phyloP scores from a whole-genome alignment of 192 early-diverging fungal genomes.

The Gryganskiella cystojenkinii region DNA sequence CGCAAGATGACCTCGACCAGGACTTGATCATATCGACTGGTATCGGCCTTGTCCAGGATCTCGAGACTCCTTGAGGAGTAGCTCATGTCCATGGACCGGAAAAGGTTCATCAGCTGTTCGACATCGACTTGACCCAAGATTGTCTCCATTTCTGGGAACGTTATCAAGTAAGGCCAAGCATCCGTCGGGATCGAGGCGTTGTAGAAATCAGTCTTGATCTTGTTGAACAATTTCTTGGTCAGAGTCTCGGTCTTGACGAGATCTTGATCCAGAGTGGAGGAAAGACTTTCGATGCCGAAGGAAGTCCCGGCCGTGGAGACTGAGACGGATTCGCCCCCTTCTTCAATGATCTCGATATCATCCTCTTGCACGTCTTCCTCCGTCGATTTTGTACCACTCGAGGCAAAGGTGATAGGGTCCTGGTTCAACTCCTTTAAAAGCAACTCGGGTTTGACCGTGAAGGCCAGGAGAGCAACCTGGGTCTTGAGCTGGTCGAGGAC shows the following conservation, averaged over 20 bases:
- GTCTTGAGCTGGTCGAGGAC: slow-evolving; percentile 12
- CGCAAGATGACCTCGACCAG: slow-evolving; percentile 24
- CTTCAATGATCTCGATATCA: neutral
- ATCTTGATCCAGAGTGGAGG: slow-evolving; percentile 17
- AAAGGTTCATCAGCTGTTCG: neutral
- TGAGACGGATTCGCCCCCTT: neutral
- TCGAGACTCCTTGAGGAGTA: slow-evolving; percentile 40
- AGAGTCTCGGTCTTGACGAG: slow-evolving; percentile 18
- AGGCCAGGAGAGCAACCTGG: slow-evolving; percentile 37
- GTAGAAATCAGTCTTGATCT: slow-evolving; percentile 8
- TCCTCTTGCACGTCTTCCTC: neutral
- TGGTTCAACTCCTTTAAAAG: slow-evolving; percentile 19
- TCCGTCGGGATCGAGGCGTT: neutral
- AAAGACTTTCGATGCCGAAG: slow-evolving; percentile 9
- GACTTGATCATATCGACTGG: slow-evolving; percentile 18
- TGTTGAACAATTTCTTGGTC: slow-evolving; percentile 22
- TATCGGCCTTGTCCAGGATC: slow-evolving; percentile 30
- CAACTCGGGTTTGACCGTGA: slow-evolving; percentile 38
- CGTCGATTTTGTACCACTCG: neutral
- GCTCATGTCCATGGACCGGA: neutral
- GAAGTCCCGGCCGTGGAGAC: neutral
- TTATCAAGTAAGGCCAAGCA: slow-evolving; percentile 28
- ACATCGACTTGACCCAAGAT: slow-evolving; percentile 13
- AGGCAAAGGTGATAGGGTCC: neutral
- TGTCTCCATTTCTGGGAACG: slow-evolving; percentile 25